phyloP scores from a whole-genome alignment of 2,329 filamentous ascomycete genomes.

The Celoporthe dispersa region DNA sequence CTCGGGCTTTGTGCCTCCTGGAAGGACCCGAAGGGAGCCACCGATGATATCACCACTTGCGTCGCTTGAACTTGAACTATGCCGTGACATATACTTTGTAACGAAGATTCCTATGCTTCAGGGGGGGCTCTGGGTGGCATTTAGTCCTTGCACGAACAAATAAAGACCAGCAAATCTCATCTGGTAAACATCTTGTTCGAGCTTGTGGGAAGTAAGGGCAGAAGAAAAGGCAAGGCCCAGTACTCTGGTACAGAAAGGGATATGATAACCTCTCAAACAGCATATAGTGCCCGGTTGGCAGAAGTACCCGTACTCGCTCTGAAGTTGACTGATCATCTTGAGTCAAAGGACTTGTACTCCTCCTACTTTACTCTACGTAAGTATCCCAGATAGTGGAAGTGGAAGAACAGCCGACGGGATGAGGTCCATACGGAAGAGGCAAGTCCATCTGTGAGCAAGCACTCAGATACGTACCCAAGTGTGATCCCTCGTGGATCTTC shows the following conservation, averaged over 20 bases:
- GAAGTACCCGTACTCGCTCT: neutral
- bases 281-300: neutral
- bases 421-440: neutral
- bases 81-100: neutral
- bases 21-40: conserved; percentile 21
- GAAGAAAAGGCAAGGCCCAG: neutral
- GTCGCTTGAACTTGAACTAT: conserved; percentile 22
- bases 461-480: neutral
- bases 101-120: conserved; percentile 18
- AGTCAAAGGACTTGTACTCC: neutral
- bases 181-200: conserved; percentile 28
- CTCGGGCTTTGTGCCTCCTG: conserved; percentile 21
- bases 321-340: neutral
- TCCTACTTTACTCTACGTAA: neutral
- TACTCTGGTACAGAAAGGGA: neutral
- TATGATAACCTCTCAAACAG: neutral
- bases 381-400: too few relatives aligned
- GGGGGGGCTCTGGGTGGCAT: conserved; percentile 19
- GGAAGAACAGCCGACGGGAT: neutral
- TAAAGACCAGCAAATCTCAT: conserved; percentile 30
- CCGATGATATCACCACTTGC: conserved; percentile 25
- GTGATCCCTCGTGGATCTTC: neutral
- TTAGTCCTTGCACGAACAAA: conserved; percentile 31
- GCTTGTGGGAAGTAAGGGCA: conserved; percentile 20
- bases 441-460: neutral